These are phyloP conservation scores for Dioszegia crocea DNA, from an alignment of 768 basidiomycete species.

Conservation along the genomic window DNA sequence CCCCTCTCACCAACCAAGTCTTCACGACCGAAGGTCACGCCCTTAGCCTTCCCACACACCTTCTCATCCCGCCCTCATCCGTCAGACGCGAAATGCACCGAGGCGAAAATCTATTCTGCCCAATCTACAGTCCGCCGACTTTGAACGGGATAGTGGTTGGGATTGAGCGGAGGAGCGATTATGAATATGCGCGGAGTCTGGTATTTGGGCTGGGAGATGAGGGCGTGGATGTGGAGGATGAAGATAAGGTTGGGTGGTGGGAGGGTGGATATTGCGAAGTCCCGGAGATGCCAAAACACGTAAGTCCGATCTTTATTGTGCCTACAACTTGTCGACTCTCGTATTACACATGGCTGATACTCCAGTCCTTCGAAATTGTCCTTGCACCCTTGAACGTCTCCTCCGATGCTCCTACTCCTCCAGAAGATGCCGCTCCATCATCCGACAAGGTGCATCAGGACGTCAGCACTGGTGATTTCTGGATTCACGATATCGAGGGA, in stretches of 20 bases:
- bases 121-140: slow-evolving; percentile 55
- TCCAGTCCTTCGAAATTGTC: slow-evolving; percentile 75
- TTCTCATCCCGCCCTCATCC: slow-evolving; percentile 60
- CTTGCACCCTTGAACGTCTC: slow-evolving; percentile 55
- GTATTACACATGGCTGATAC: neutral
- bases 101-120: slow-evolving; percentile 55
- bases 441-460: slow-evolving; percentile 60
- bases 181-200: slow-evolving; percentile 75
- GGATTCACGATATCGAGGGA: slow-evolving; percentile 72
- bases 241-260: slow-evolving; percentile 18
- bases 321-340: too few relatives aligned
- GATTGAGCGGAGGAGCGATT: slow-evolving; percentile 67
- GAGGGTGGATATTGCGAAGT: slow-evolving; percentile 28
- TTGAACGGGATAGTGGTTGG: slow-evolving; percentile 60
- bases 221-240: slow-evolving; percentile 21
- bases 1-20: slow-evolving; percentile 77
- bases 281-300: slow-evolving; percentile 26
- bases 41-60: slow-evolving; percentile 60
- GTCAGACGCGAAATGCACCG: slow-evolving; percentile 54
- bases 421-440: slow-evolving; percentile 69
- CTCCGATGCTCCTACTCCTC: slow-evolving; percentile 51
- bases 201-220: slow-evolving; percentile 52
- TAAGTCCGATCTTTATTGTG: slow-evolving; percentile 12
- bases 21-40: slow-evolving; percentile 96
- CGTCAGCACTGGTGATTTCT: slow-evolving; percentile 61